Base-by-base conservation (phyloP, 2,329 filamentous ascomycete species). In the Cryphonectria japonica region DNA sequence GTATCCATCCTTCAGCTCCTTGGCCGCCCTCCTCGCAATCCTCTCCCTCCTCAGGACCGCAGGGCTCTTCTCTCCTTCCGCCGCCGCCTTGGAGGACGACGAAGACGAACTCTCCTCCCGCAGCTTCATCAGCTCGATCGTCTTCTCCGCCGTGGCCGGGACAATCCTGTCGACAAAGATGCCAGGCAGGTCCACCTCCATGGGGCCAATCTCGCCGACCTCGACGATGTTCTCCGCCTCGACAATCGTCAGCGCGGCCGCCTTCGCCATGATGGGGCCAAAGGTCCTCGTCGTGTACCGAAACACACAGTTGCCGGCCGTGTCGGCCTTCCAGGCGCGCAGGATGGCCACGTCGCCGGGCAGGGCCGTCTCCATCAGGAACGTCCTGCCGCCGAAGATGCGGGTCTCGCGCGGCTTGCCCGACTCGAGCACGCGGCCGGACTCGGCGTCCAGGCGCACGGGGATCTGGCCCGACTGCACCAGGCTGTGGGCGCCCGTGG, bases 141-240 rank as follows among this genome's bases (percentile, higher is more conserved):
- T 85, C 83, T 95, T 95, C 54, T 88, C 83, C 1, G 86, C 87
- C 0, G 91, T 94, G 0, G 91, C 89, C 26, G 91, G 91, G 1
- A 97, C 91, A 68, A 97, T 92, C 63, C 93, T 88, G 78, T 95
- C 91, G 77, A 97, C 91, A 78, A 90, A 96, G 75, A 97, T 94
- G 13, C 93, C 93, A 0, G 93, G 93, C 3, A 97, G 85, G 77
- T 96, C 90, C 6, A 97, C 89, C 60, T 90, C 88, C 72, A 93
- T 90, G 2, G 93, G 90, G 68, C 91, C 86, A 54, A 97, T 91
- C 2, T 88, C 87, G 34, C 93, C 93, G 1, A 89, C 80, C 2
- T 91, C 89, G 67, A 97, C 93, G 71, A 97, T 94, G 73, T 95
- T 87, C 77, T 97, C 93, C 1, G 93, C 93, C 79, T 97, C 93